Conservation (phyloP, 495 filamentous ascomycete species). For the Neurospora sp. region DNA sequence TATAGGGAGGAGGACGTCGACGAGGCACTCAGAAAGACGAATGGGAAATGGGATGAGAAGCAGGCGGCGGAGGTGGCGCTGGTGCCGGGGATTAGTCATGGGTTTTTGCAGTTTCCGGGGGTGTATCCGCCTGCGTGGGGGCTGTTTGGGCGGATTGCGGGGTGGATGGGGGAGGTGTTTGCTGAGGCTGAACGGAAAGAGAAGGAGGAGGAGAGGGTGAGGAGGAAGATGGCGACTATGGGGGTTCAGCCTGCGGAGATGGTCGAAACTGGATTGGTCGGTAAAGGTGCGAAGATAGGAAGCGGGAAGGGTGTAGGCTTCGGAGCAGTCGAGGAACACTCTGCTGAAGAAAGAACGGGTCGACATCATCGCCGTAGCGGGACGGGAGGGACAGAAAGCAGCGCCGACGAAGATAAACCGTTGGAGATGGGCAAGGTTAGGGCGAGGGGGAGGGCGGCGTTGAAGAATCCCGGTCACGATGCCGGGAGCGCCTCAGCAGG, state of each 20-base stretch:
- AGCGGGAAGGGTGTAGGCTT: background rate
- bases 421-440: constrained; percentile 51
- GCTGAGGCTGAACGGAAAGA: constrained; percentile 30
- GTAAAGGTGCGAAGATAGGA: too few species aligned
- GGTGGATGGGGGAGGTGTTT: constrained; percentile 72
- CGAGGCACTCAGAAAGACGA: background rate
- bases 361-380: constrained; percentile 34
- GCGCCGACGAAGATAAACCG: constrained; percentile 48
- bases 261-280: too few species aligned
- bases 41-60: constrained; percentile 55
- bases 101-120: constrained; percentile 81
- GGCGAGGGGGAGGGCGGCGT: background rate
- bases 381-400: constrained; percentile 42
- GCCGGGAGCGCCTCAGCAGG: background rate
- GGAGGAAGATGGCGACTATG: constrained; percentile 15
- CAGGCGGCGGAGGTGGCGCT: constrained; percentile 72
- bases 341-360: constrained; percentile 3
- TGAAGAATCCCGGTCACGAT: background rate
- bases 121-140: constrained; percentile 82
- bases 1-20: constrained; percentile 20
- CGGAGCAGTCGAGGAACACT: background rate
- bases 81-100: constrained; percentile 82
- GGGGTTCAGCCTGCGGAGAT: too few species aligned
- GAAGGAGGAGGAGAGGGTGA: constrained; percentile 13
- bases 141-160: constrained; percentile 60